Conservation (phyloP, 148 eudicot species). For the Dysphania ambrosioides region DNA sequence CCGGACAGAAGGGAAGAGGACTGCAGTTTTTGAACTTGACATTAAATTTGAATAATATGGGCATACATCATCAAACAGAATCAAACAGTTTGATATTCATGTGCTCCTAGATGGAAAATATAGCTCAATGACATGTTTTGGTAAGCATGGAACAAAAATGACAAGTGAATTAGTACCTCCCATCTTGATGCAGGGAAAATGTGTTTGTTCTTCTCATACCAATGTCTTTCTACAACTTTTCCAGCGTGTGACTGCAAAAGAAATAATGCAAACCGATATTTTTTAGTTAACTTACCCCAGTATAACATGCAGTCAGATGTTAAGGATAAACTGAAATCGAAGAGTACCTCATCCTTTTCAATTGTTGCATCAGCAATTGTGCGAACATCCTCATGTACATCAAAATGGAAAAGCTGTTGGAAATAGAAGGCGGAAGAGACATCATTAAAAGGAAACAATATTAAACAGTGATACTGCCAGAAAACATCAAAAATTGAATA, state of each 20-base stretch:
- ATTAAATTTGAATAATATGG: not conserved
- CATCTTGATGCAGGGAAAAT: conserved; percentile 98
- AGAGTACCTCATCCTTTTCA: conserved; percentile 92
- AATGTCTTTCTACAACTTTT: conserved; percentile 96
- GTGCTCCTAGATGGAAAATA: not conserved
- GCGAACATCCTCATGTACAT: conserved; percentile 97
- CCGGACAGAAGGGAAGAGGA: not conserved
- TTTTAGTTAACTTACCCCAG: not conserved
- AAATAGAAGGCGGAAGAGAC: not conserved
- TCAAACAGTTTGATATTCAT: not conserved
- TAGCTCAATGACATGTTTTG: not conserved
- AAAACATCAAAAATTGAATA: not conserved
- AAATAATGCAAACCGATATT: not conserved
- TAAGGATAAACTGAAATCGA: not conserved
- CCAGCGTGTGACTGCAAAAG: conserved; percentile 95
- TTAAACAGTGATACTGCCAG: not conserved
- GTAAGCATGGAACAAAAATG: conserved; percentile 2
- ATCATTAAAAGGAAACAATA: conserved; percentile 15
- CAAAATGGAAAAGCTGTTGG: conserved; percentile 92
- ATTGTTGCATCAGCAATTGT: conserved; percentile 96
- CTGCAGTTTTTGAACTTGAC: not conserved
- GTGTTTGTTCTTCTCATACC: conserved; percentile 99
- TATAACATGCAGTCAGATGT: not conserved
- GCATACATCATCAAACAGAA: not conserved
- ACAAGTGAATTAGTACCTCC: conserved; percentile 58